These are phyloP conservation scores for Rhizopogon roseolus DNA, from an alignment of 768 basidiomycete genomes.

Conservation along the genomic window DNA sequence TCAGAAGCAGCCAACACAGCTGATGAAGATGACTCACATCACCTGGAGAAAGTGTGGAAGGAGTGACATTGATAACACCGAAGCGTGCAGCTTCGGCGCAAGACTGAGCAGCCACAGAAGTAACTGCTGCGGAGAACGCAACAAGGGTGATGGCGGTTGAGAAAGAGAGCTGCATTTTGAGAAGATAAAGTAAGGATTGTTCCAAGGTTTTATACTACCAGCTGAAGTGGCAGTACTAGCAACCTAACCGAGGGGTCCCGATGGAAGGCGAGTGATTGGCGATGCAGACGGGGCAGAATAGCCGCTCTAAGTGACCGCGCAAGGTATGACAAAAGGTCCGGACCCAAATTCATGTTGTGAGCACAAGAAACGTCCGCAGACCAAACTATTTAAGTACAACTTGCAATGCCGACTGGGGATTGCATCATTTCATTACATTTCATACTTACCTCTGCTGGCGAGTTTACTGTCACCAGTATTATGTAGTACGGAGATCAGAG, in stretches of 20 bases:
- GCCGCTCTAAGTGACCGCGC: neutral
- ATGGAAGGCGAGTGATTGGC: neutral
- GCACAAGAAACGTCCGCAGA: neutral
- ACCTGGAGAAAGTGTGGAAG: slow-evolving; percentile 17
- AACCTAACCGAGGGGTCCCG: neutral
- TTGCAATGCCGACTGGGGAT: too few species aligned
- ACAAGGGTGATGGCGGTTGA: slow-evolving; percentile 4
- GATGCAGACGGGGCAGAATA: neutral
- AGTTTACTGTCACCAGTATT: too few species aligned
- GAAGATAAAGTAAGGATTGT: neutral
- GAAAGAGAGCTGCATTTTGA: slow-evolving; percentile 15
- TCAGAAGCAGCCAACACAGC: neutral
- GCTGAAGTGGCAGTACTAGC: neutral
- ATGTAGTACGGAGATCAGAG: too few species aligned
- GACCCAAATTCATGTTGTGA: neutral
- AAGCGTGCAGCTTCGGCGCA: slow-evolving; percentile 19
- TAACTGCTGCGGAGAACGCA: slow-evolving; percentile 11
- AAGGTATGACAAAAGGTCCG: neutral
- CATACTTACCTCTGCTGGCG: too few species aligned
- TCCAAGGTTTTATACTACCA: neutral
- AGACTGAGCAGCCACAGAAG: slow-evolving; percentile 14
- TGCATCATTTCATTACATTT: too few species aligned
- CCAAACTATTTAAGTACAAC: neutral
- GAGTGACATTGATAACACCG: slow-evolving; percentile 14
- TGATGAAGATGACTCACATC: slow-evolving; percentile 11